phyloP scores from a whole-genome alignment of 2,329 filamentous ascomycete genomes.

The Coniella lustricola region DNA sequence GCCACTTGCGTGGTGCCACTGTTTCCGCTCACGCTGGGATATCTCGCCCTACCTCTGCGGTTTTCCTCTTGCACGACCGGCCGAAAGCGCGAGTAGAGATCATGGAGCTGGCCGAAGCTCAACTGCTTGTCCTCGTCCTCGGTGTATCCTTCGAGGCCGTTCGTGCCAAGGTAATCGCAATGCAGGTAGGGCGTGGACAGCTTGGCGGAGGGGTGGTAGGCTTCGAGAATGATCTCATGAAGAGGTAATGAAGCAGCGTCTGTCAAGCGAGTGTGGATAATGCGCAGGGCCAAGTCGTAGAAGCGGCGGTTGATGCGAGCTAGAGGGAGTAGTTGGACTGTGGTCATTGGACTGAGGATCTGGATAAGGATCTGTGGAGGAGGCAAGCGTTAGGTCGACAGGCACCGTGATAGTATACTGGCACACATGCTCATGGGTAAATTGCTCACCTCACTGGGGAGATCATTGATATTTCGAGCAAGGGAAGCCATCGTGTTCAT shows the following conservation, averaged over 20 bases:
- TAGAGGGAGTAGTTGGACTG: conserved; percentile 22
- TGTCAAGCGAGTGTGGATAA: conserved; percentile 25
- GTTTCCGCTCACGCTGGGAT: conserved; percentile 23
- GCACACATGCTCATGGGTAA: background rate
- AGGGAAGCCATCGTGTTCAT: conserved; percentile 13
- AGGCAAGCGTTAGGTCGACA: conserved; percentile 2
- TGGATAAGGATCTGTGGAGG: conserved; percentile 25
- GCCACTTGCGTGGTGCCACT: background rate
- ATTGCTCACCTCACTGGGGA: conserved; percentile 15
- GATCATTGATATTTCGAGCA: conserved; percentile 11
- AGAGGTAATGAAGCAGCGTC: conserved; percentile 49
- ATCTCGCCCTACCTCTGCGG: conserved; percentile 29
- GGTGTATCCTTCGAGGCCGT: conserved; percentile 42
- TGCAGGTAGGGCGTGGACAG: conserved; percentile 59
- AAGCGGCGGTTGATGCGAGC: conserved; percentile 25
- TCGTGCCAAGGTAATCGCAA: conserved; percentile 61
- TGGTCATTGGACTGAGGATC: conserved; percentile 24
- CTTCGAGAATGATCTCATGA: conserved; percentile 68
- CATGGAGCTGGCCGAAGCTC: conserved; percentile 35
- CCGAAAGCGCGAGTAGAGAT: conserved; percentile 64
- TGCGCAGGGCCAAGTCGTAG: conserved; percentile 22
- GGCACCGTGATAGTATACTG: background rate
- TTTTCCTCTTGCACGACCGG: conserved; percentile 53
- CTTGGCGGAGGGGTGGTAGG: conserved; percentile 65
- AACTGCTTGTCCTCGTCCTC: conserved; percentile 21